These are phyloP conservation scores for Colletotrichum euphorbiae DNA, from an alignment of 2,329 filamentous ascomycete genomes.

Conservation along the genomic window DNA sequence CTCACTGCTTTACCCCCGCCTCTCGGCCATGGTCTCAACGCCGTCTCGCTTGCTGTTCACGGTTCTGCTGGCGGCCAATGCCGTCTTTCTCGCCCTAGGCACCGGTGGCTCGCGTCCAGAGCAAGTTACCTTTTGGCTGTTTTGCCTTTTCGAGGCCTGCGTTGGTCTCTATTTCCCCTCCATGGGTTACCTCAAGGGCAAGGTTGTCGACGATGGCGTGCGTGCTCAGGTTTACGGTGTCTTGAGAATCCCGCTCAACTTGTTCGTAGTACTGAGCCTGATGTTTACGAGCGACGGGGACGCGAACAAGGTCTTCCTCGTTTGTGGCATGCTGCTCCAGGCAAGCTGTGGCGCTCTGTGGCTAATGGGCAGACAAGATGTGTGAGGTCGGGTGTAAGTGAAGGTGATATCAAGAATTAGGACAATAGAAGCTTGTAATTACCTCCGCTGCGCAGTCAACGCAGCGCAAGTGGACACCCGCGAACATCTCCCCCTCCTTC, in stretches of 20 bases:
- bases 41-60: conserved; percentile 48
- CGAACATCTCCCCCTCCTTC: too few species aligned
- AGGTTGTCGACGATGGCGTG: conserved; percentile 63
- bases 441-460: too few species aligned
- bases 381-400: not conserved
- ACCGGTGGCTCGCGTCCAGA: conserved; percentile 48
- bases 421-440: too few species aligned
- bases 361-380: conserved; percentile 38
- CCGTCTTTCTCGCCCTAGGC: conserved; percentile 52
- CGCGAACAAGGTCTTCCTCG: conserved; percentile 46
- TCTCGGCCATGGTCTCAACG: conserved; percentile 33
- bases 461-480: too few species aligned
- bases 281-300: conserved; percentile 49
- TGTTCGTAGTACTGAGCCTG: conserved; percentile 65
- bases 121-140: conserved; percentile 62
- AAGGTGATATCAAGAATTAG: too few species aligned
- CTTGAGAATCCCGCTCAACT: conserved; percentile 67
- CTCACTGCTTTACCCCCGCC: conserved; percentile 60
- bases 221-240: conserved; percentile 65
- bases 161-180: conserved; percentile 68
- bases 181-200: conserved; percentile 64
- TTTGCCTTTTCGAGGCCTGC: conserved; percentile 66
- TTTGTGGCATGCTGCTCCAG: conserved; percentile 48
- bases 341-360: conserved; percentile 46
- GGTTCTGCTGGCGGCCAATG: conserved; percentile 52